Evolutionary conservation across 1,139 yeast genomes (phyloP).

Genomic region (Debaryomyces subglobosus): DNA sequence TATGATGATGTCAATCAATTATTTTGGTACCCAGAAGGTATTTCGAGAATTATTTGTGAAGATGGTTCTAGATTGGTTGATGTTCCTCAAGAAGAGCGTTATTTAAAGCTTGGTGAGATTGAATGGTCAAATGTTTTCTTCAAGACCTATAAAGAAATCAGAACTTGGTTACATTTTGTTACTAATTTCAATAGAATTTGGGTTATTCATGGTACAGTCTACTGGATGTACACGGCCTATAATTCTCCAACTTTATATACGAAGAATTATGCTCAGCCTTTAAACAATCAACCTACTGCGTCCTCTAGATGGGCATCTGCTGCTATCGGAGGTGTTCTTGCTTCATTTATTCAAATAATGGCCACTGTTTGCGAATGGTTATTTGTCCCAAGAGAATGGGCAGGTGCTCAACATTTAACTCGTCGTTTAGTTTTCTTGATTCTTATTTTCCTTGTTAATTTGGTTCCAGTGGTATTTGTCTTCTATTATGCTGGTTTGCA

Average conservation of each 20-base stretch:
- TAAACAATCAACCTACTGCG: slow-evolving; percentile 81
- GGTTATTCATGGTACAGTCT: slow-evolving; percentile 87
- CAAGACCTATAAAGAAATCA: slow-evolving; percentile 93
- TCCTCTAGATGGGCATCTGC: slow-evolving; percentile 92
- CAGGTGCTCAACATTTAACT: slow-evolving; percentile 96
- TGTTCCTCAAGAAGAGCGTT: slow-evolving; percentile 87
- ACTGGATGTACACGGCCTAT: slow-evolving; percentile 94
- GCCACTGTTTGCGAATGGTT: slow-evolving; percentile 95
- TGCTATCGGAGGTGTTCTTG: slow-evolving; percentile 92
- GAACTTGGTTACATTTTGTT: slow-evolving; percentile 96
- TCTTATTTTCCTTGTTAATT: slow-evolving; percentile 66
- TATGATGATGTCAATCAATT: slow-evolving; percentile 98
- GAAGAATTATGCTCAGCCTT: slow-evolving; percentile 77
- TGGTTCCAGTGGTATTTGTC: slow-evolving; percentile 86
- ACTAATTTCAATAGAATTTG: slow-evolving; percentile 98
- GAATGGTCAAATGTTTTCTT: slow-evolving; percentile 91
- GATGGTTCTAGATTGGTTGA: slow-evolving; percentile 93
- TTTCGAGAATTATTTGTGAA: slow-evolving; percentile 85
- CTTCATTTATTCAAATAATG: slow-evolving; percentile 73
- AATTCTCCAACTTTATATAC: slow-evolving; percentile 93
- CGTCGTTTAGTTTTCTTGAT: slow-evolving; percentile 82
- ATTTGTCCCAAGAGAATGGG: slow-evolving; percentile 98
- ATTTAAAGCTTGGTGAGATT: slow-evolving; percentile 86
- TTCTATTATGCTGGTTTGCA: slow-evolving; percentile 80
- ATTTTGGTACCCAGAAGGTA: slow-evolving; percentile 99